These are phyloP conservation scores for Solanum chaucha DNA, from an alignment of 257 asterid species.

Conservation along the genomic window DNA sequence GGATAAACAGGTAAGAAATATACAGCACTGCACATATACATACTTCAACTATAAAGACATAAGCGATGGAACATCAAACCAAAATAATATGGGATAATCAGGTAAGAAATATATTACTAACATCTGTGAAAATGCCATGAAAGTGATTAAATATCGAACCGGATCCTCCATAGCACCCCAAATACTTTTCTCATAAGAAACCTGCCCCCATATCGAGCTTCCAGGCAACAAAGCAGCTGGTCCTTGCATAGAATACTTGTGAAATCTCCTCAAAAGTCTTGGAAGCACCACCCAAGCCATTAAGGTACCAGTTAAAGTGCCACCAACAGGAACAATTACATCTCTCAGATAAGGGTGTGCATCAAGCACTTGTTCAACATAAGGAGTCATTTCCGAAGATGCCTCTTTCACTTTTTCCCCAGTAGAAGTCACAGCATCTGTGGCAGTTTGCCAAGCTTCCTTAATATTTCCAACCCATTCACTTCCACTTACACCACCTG, in stretches of 20 bases:
- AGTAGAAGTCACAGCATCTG: slow-evolving; percentile 34
- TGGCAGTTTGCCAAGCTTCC: slow-evolving; percentile 42
- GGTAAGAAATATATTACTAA: slow-evolving; percentile 24
- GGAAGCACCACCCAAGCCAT: slow-evolving; percentile 87
- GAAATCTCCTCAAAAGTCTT: slow-evolving; percentile 55
- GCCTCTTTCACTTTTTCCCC: slow-evolving; percentile 58
- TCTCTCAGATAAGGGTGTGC: slow-evolving; percentile 74
- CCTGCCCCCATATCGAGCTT: slow-evolving; percentile 57
- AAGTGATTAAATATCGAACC: slow-evolving; percentile 53
- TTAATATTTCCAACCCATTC: slow-evolving; percentile 54
- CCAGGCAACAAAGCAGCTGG: slow-evolving; percentile 51
- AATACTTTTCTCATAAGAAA: slow-evolving; percentile 77
- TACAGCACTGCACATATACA: slow-evolving; percentile 40
- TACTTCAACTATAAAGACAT: background rate
- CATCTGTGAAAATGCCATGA: slow-evolving; percentile 75
- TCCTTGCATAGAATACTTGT: slow-evolving; percentile 53
- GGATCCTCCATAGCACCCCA: slow-evolving; percentile 96
- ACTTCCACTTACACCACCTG: slow-evolving; percentile 36
- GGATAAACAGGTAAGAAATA: background rate
- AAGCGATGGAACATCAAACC: background rate
- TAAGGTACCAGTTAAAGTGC: slow-evolving; percentile 57
- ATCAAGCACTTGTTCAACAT: slow-evolving; percentile 61
- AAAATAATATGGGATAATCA: background rate
- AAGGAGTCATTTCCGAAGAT: slow-evolving; percentile 41
- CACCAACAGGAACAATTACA: slow-evolving; percentile 71